phyloP scores from a whole-genome alignment of 1,139 yeast species.

The Protomyces inouyei region DNA sequence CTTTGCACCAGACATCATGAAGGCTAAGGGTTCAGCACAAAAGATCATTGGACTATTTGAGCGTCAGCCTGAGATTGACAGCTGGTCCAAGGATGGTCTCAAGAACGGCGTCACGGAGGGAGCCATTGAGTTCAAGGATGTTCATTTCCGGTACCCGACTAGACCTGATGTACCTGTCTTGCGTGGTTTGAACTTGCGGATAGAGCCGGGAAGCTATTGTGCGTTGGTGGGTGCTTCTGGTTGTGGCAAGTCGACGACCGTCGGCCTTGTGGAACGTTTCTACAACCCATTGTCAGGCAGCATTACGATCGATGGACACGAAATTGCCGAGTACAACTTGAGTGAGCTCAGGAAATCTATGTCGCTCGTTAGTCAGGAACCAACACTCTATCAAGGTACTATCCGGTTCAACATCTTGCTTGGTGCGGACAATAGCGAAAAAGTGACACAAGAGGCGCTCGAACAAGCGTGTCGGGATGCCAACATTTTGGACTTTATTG shows the following conservation, averaged over 20 bases:
- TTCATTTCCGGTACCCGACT: slow-evolving; percentile 77
- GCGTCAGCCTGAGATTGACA: slow-evolving; percentile 46
- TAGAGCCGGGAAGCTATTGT: slow-evolving; percentile 76
- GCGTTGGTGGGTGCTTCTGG: slow-evolving; percentile 97
- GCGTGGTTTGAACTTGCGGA: slow-evolving; percentile 57
- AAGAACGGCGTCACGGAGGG: slow-evolving; percentile 34
- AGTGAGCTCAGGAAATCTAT: slow-evolving; percentile 61
- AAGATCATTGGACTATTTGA: slow-evolving; percentile 49
- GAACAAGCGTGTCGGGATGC: slow-evolving; percentile 70
- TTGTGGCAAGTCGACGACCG: slow-evolving; percentile 87
- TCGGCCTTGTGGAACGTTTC: slow-evolving; percentile 73
- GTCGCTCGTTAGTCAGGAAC: slow-evolving; percentile 85
- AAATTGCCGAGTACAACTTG: slow-evolving; percentile 72
- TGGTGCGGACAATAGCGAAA: slow-evolving; percentile 51
- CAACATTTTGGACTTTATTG: slow-evolving; percentile 72
- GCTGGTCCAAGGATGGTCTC: slow-evolving; percentile 45
- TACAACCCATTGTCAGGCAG: slow-evolving; percentile 68
- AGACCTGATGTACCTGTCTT: slow-evolving; percentile 71
- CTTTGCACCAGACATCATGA: slow-evolving; percentile 51
- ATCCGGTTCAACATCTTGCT: slow-evolving; percentile 74
- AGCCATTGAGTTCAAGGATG: slow-evolving; percentile 53
- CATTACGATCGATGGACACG: slow-evolving; percentile 64
- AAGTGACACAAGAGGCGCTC: slow-evolving; percentile 58
- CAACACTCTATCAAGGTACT: slow-evolving; percentile 79
- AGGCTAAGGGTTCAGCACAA: slow-evolving; percentile 54